Evolutionary conservation across 1,139 yeast genomes (phyloP), one percentile per base, ranked within the genome.

Genomic region (Kluyveromyces marxianus): DNA sequence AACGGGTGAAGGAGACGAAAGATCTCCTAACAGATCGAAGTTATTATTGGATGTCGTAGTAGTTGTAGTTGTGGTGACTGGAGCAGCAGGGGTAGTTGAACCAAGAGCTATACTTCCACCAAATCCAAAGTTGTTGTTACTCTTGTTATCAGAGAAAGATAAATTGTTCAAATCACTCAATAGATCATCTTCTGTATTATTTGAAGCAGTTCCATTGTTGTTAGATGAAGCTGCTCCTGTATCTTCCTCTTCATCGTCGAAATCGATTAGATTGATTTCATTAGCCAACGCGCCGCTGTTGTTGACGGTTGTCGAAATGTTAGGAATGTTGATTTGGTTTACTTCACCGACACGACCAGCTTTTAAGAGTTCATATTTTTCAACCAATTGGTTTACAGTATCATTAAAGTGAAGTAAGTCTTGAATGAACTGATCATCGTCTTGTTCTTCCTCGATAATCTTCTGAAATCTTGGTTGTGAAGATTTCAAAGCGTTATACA

Each of bases 401-500:
- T 88, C 97, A 62, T 88, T 88, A 50, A 92, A 72, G 28, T 73
- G 73, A 47, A 87, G 71, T 49, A 92, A 70, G 50, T 78, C 81
- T 45, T 72, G 72, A 39, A 88, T 85, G 21, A 85, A 78, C 27
- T 72, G 81, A 53, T 79, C 87, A 57, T 84, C 82, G 32, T 75
- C 79, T 42, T 79, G 79, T 56, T 83, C 89, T 60, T 86, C 95
- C 53, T 77, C 80, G 52, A 89, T 80, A 59, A 94, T 84, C 57
- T 82, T 83, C 62, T 85, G 86, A 54, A 92, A 77, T 58, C 86
- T 89, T 37, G 97, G 96, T 59, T 84, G 90, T 28, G 96, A 81
- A 44, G 82, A 81, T 64, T 86, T 89, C 53, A 94, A 72, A 2
- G 96, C 75, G 39, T 83, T 75, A 56, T 83, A 87, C 51, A 94